Percentiles rank a stretch among this genome's conserved stretches.
Conservation (phyloP, 768 basidiomycete genomes). For the Podaxis sp. region DNA sequence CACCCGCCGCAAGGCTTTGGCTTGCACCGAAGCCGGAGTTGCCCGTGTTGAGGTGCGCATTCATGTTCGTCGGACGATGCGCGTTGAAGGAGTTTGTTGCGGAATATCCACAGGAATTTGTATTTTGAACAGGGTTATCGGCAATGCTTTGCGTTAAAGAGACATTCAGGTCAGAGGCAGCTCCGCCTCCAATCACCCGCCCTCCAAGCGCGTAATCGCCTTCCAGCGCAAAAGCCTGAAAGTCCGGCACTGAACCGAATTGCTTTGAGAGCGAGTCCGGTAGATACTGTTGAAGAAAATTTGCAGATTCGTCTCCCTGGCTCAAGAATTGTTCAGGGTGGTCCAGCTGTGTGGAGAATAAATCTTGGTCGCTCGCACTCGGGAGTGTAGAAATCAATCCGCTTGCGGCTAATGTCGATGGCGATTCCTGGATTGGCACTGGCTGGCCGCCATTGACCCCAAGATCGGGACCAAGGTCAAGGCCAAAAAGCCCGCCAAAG, state of each 20-base stretch:
- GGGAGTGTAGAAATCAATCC: neutral
- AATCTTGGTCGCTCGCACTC: neutral
- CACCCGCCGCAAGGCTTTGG: neutral
- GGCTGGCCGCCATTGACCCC: neutral
- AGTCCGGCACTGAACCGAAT: conserved; percentile 6
- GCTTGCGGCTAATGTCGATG: neutral
- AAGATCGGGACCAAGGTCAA: neutral
- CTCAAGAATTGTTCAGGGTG: neutral
- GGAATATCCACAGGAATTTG: neutral
- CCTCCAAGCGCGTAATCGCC: neutral
- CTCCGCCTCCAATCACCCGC: neutral
- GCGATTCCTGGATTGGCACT: neutral
- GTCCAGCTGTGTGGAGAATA: neutral
- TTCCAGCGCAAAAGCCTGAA: neutral
- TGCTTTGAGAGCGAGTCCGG: neutral
- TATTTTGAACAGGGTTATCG: neutral
- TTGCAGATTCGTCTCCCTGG: neutral
- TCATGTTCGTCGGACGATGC: neutral
- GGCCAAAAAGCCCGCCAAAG: neutral
- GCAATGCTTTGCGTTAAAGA: neutral
- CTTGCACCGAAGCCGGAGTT: neutral
- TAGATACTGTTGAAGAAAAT: neutral
- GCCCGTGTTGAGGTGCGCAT: neutral
- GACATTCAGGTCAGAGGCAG: neutral
- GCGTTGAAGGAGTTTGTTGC: neutral